Base-by-base conservation (phyloP, 345 rosid species). In the Xanthoceras sorbifolium region DNA sequence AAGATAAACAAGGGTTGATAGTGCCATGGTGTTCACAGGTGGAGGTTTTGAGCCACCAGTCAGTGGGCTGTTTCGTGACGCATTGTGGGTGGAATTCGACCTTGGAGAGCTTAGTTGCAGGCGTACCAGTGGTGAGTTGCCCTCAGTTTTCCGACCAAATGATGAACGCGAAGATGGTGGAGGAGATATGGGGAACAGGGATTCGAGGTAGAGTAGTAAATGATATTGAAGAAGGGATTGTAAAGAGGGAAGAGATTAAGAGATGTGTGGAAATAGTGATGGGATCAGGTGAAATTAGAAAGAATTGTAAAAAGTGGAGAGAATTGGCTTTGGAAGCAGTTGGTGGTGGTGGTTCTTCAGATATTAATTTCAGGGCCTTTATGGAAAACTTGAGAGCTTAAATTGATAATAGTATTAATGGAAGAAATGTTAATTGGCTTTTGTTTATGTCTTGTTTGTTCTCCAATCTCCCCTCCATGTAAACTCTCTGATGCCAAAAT, bases 31-130 rank as follows among this genome's bases (percentile, higher is more conserved):
- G 87, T 64, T 78, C 81, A 7, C 89, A 86, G 28, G 78, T 86
- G 26, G 84, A 84, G 78, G 86, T 86, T 20, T 28, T 86, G 63
- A 76, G 79, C 6, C 89, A 86, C 67, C 74, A 61, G 0, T 74
- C 87, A 3, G 20, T 80, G 0, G 89, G 87, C 25, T 86, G 89
- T 59, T 84, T 86, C 61, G n/a, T 86, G 42, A 80, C 86, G 26
- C 89, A 86, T 59, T 86, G 89, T 3, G 85, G 89, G 8, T 86
- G 89, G 89, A 86, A 78, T 75, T 86, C 89, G 11, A 76, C 80
- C 9, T 28, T 73, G 0, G 87, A 86, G 77, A 76, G 89, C 81
- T 52, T 84, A 72, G 65, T 61, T 14, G 64, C 75, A 0, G 89
- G 87, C 7, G 86, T 84, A 28, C 87, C 87, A 0, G 59, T 84